Base-by-base conservation (phyloP, 1,139 yeast species). In the Geotrichum australiense region DNA sequence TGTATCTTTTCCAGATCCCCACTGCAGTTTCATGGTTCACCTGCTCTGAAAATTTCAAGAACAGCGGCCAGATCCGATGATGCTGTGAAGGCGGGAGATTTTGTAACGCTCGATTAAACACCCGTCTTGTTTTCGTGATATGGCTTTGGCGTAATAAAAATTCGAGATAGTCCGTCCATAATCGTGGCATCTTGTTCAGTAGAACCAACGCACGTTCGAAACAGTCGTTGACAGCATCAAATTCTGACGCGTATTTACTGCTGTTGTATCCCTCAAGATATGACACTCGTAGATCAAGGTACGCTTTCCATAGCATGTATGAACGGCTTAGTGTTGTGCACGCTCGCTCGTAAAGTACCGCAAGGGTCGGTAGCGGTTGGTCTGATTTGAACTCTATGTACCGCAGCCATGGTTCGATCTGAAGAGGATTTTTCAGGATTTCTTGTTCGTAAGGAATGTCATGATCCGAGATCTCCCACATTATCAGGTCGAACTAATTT, bases 101-200 rank as follows among this genome's bases (percentile, higher is more conserved):
- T 43, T 66, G 66, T 8, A 86, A 61, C 1, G 83, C 73, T 26
- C 61, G 56, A 55, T 81, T 74, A 51, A 82, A 76, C 3, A 66
- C 63, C 8, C 61, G 56, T 42, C 85, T 62, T 16, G 76, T 70
- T 33, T 58, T 49, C 0, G 72, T 60, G 1, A 78, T 59, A 47
- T 71, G 68, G 26, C 53, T 40, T 47, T 69, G 59, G 35, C 53
- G 44, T 16, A 66, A 46, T 16, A 80, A 56, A 51, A 73, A 76
- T 15, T 58, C 54, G 37, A 83, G 58, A 54, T 76, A 81, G 45
- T 66, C 66, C 2, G 60, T 47, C 89, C 93, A 82, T 4, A 82
- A 51, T 14, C 68, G 58, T 1, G 76, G 73, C 63, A 70, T 70
- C 48, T 68, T 65, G 46, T 58, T 55, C 43, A 76, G 60, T 26